Conservation (phyloP, 148 eudicot genomes). For the Vaccinium darrowii region DNA sequence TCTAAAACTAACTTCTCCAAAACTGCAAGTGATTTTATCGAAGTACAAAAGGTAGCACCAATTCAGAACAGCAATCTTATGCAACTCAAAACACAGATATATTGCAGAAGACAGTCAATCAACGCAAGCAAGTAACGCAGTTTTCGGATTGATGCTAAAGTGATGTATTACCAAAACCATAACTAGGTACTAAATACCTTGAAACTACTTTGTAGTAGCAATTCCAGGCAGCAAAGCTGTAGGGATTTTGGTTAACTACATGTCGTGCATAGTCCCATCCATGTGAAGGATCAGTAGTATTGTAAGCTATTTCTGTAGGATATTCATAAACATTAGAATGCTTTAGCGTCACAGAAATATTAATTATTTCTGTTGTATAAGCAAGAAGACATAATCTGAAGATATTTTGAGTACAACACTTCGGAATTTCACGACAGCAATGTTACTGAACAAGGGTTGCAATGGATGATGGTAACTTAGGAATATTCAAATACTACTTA, state of each 20-base stretch:
- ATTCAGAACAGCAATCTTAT: neutral
- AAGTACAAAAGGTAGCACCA: neutral
- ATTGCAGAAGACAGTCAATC: neutral
- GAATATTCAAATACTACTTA: neutral
- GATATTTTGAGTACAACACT: neutral
- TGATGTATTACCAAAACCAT: neutral
- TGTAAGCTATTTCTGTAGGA: conserved; percentile 64
- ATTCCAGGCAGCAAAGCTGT: conserved; percentile 90
- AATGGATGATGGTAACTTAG: neutral
- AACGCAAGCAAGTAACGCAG: neutral
- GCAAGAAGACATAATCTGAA: conserved; percentile 16
- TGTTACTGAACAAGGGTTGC: neutral
- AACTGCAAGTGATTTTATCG: neutral
- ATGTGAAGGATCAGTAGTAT: conserved; percentile 68
- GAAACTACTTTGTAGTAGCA: conserved; percentile 74
- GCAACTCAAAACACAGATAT: neutral
- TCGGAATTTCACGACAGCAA: neutral
- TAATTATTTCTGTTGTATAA: neutral
- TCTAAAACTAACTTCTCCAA: neutral
- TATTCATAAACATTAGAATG: conserved; percentile 4
- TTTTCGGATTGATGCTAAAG: neutral
- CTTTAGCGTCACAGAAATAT: neutral
- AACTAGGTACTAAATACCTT: conserved; percentile 41
- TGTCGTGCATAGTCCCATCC: conserved; percentile 69
- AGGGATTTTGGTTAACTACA: conserved; percentile 69